A percentile compares a stretch with the other conserved stretches of the same genome.
Evolutionary conservation across 1,284 basidiomycete genomes (phyloP).

Genomic region (Puccinia coronata): DNA sequence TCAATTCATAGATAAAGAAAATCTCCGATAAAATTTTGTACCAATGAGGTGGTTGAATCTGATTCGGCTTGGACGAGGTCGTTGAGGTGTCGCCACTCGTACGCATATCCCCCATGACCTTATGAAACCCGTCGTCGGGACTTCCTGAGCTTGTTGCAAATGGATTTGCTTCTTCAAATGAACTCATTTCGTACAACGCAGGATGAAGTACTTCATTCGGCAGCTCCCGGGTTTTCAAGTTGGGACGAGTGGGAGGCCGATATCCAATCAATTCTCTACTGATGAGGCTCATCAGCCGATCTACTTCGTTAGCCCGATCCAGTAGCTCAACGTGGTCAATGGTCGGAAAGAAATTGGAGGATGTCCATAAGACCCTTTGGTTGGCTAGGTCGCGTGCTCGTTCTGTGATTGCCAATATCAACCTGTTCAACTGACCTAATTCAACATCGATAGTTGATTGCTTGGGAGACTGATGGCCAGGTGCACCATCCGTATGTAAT

Average conservation of each 20-base stretch:
- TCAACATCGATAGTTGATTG: neutral
- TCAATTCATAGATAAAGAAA: slow-evolving; percentile 77
- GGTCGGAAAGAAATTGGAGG: slow-evolving; percentile 16
- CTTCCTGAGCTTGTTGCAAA: slow-evolving; percentile 9
- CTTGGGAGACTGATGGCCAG: neutral
- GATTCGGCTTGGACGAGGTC: slow-evolving; percentile 1
- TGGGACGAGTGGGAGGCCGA: slow-evolving; percentile 25
- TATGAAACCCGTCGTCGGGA: slow-evolving; percentile 10
- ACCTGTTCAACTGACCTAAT: slow-evolving; percentile 26
- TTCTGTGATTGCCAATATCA: slow-evolving; percentile 29
- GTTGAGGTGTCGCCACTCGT: slow-evolving; percentile 29
- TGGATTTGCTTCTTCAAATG: slow-evolving; percentile 38
- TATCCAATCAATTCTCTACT: slow-evolving; percentile 18
- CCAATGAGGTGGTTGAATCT: slow-evolving; percentile 71
- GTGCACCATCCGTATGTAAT: slow-evolving; percentile 3
- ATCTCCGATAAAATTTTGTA: slow-evolving; percentile 82
- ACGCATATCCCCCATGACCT: neutral
- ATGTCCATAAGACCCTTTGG: neutral
- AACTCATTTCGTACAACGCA: slow-evolving; percentile 35
- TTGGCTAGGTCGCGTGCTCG: slow-evolving; percentile 6
- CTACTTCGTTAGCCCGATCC: slow-evolving; percentile 36
- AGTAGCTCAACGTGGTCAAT: slow-evolving; percentile 38
- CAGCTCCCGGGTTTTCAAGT: neutral
- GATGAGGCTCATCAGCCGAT: slow-evolving; percentile 20
- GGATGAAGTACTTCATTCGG: slow-evolving; percentile 1